Evolutionary conservation across 2,329 filamentous ascomycete species (phyloP), one percentile per base, ranked within the genome.

Genomic region (Sclerotinia spermophila): DNA sequence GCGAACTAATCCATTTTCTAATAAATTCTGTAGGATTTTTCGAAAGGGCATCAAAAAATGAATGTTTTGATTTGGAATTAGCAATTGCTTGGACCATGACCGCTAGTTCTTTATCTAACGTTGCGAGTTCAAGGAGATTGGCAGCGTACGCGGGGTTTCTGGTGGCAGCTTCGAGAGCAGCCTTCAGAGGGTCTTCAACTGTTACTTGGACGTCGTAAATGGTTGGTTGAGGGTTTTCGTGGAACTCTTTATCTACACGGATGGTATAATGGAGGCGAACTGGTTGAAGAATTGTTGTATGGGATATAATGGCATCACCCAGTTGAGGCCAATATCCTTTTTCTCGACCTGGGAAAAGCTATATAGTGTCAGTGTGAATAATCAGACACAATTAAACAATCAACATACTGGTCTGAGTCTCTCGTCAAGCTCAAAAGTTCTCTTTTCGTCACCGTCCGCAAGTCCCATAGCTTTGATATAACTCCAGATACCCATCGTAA

Each of bases 361-460:
- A 40, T 38, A 19, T 21, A n/a, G 10, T 35, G 17, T 69, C 48
- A 69, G 59, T 42, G 17, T 35, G 10, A 7, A 38, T 21, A 42
- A 33, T 17, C 15, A 15, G n/a, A 66, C 5, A 17, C 61, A 42
- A 8, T 45, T 5, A n/a, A 38, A 4, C 17, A 40, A 65, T 53
- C 58, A 48, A 80, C 87, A 78, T 82, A 97, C 93, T 81, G 88
- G 88, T 82, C 87, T 91, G 67, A 99, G 81, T 61, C 90, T 86
- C 58, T 94, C 91, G 78, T 99, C 95, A 78, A 96, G 98, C 53
- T 92, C 90, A 76, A 99, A 95, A 72, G 92, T 92, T 73, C 96
- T 88, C 83, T 96, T 96, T 79, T 99, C 96, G 72, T 98, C 95
- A 74, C 97, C 94, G 79, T 97, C 95, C 80, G 97, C 93, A 61